Evolutionary conservation across 495 filamentous ascomycete genomes (phyloP).

Genomic region (Friedmanniomyces simplex): DNA sequence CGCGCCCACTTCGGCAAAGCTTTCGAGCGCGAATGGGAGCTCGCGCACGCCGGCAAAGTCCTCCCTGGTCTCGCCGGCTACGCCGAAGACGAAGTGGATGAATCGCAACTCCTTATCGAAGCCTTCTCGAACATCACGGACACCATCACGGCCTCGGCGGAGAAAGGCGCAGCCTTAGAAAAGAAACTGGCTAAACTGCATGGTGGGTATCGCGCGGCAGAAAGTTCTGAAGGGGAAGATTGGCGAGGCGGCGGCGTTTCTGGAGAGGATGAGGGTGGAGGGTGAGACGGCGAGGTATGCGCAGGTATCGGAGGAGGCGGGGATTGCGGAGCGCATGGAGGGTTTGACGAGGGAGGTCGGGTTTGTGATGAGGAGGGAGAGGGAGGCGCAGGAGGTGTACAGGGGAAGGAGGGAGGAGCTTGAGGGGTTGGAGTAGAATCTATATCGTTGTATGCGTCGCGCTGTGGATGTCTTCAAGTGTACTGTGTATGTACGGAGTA

Average conservation of each 20-base stretch:
- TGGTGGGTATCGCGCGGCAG: slow-evolving; percentile 82
- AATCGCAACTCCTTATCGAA: slow-evolving; percentile 46
- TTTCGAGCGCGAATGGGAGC: slow-evolving; percentile 57
- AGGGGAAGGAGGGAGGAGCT: slow-evolving; percentile 66
- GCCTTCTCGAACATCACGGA: slow-evolving; percentile 63
- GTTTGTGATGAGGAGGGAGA: slow-evolving; percentile 73
- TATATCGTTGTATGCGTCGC: too few species aligned
- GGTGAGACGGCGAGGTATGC: slow-evolving; percentile 67
- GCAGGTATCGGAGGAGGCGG: slow-evolving; percentile 66
- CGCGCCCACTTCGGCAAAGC: slow-evolving; percentile 35
- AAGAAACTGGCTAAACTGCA: slow-evolving; percentile 84
- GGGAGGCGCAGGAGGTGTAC: too few species aligned
- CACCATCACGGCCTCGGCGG: slow-evolving; percentile 57
- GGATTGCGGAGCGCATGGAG: slow-evolving; percentile 61
- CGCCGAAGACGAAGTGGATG: slow-evolving; percentile 59
- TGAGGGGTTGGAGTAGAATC: slow-evolving; percentile 43
- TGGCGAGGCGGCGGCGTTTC: slow-evolving; percentile 61
- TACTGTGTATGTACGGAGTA: too few species aligned
- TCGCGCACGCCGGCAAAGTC: slow-evolving; percentile 42
- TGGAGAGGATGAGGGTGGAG: slow-evolving; percentile 61
- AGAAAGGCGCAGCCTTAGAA: slow-evolving; percentile 74
- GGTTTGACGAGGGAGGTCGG: slow-evolving; percentile 69
- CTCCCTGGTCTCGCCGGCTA: slow-evolving; percentile 73
- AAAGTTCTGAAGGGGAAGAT: slow-evolving; percentile 74
- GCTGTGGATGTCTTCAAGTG: too few species aligned